Conservation (phyloP, 495 filamentous ascomycete genomes). For the Massariosphaeria phaeospora region DNA sequence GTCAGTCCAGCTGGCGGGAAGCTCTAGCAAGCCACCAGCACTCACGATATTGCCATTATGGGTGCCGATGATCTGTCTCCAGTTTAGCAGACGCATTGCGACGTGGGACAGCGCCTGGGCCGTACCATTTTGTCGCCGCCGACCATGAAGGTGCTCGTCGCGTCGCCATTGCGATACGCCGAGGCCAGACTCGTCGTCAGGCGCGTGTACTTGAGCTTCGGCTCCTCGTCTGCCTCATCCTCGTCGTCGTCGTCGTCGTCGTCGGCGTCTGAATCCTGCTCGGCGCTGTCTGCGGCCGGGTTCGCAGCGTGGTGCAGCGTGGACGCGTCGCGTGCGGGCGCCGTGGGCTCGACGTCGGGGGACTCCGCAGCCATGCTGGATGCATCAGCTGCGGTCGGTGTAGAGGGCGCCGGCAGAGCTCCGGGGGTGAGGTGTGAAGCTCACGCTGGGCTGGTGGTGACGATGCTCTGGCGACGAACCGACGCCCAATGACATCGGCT, state of each 20-base stretch:
- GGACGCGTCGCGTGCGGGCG: conserved; percentile 16
- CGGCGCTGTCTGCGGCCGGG: conserved; percentile 17
- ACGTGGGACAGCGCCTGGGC: conserved; percentile 2
- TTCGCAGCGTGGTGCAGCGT: conserved; percentile 9
- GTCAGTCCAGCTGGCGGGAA: conserved; percentile 15
- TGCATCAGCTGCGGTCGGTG: conserved; percentile 35
- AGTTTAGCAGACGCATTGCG: conserved; percentile 22
- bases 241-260: conserved; percentile 45
- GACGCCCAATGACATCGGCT: conserved; percentile 28
- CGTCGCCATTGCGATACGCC: conserved; percentile 90
- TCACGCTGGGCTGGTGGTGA: no score
- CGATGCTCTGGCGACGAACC: conserved; percentile 3
- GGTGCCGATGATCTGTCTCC: conserved; percentile 74
- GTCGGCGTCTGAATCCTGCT: conserved; percentile 19
- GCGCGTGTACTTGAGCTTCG: conserved; percentile 83
- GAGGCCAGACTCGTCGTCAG: conserved; percentile 71
- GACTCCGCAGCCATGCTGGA: conserved; percentile 39
- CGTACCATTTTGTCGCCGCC: conserved; percentile 93
- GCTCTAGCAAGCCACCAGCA: conserved; percentile 16
- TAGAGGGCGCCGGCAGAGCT: conserved; percentile 23
- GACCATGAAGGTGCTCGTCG: conserved; percentile 81
- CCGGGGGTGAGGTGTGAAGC: conserved; percentile 8
- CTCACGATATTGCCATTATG: conserved; percentile 96
- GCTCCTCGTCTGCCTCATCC: conserved; percentile 90
- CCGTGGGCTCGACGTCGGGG: conserved; percentile 17